phyloP scores from a whole-genome alignment of 148 eudicot species.

The Pharnaceum exiguum region DNA sequence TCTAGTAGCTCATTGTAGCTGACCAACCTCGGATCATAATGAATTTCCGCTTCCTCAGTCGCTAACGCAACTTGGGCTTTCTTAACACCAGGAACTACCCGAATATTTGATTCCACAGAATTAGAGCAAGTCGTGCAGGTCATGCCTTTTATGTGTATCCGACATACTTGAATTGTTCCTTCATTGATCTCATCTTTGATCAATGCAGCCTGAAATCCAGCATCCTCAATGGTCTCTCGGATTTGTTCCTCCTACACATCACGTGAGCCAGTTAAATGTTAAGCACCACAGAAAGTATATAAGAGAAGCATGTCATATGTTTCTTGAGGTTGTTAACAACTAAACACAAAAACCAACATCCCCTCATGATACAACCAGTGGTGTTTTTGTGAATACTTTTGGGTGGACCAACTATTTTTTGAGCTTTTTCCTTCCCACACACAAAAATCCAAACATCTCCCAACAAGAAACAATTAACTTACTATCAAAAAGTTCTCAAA shows the following conservation, averaged over 20 bases:
- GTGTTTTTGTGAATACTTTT: no score
- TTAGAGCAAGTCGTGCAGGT: constrained; percentile 83
- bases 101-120: constrained; percentile 60
- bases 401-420: no score
- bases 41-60: constrained; percentile 76
- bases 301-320: no score
- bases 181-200: constrained; percentile 44
- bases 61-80: constrained; percentile 83
- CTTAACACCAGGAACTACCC: constrained; percentile 52
- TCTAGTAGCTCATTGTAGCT: constrained; percentile 43
- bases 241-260: constrained; percentile 38
- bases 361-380: no score
- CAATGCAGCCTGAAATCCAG: constrained; percentile 60
- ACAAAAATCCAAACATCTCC: neutral
- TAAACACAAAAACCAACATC: no score
- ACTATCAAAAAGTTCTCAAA: neutral
- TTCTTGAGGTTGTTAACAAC: no score
- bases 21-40: constrained; percentile 58
- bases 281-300: no score
- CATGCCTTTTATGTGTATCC: constrained; percentile 73
- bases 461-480: neutral
- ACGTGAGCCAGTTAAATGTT: neutral
- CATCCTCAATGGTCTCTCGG: constrained; percentile 49
- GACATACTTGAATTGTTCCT: constrained; percentile 46
- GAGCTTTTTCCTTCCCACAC: no score